phyloP scores from a whole-genome alignment of 2,329 filamentous ascomycete species.

The Calonectria ilicicola region DNA sequence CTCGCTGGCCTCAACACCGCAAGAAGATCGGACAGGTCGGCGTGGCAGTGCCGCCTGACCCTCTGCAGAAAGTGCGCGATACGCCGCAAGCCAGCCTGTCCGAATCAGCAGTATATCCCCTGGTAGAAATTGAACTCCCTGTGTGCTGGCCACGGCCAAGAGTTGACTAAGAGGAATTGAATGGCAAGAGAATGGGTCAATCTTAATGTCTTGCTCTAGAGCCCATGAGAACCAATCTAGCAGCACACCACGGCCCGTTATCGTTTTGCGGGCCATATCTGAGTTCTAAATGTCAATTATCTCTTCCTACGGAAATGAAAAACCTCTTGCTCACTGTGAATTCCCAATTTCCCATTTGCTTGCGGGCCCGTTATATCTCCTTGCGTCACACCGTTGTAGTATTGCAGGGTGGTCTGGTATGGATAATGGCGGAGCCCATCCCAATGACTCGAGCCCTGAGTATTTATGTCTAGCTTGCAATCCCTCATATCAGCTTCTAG shows the following conservation, averaged over 20 bases:
- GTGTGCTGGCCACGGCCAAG: not conserved
- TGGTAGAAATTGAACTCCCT: not conserved
- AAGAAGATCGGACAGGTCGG: not conserved
- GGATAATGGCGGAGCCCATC: slow-evolving; percentile 7
- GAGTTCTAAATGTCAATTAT: too few relatives aligned
- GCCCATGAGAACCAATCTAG: slow-evolving; percentile 4
- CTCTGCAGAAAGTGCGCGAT: not conserved
- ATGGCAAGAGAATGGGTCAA: not conserved
- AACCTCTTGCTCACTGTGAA: not conserved
- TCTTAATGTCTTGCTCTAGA: not conserved
- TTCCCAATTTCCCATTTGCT: not conserved
- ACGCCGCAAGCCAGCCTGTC: not conserved
- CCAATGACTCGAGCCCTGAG: slow-evolving; percentile 5
- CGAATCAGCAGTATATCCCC: slow-evolving; percentile 1
- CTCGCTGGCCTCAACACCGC: not conserved
- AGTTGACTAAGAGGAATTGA: not conserved
- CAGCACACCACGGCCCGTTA: not conserved
- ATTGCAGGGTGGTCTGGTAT: not conserved
- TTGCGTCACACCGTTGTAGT: slow-evolving; percentile 4
- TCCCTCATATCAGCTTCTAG: not conserved
- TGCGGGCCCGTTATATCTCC: not conserved
- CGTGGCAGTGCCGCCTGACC: not conserved
- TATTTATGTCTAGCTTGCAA: not conserved
- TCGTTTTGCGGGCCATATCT: slow-evolving; percentile 6
- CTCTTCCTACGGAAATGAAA: too few relatives aligned